A percentile compares a stretch with the other conserved stretches of the same genome.
Evolutionary conservation across 2,329 filamentous ascomycete species (phyloP).

Genomic region (Fusarium redolens): DNA sequence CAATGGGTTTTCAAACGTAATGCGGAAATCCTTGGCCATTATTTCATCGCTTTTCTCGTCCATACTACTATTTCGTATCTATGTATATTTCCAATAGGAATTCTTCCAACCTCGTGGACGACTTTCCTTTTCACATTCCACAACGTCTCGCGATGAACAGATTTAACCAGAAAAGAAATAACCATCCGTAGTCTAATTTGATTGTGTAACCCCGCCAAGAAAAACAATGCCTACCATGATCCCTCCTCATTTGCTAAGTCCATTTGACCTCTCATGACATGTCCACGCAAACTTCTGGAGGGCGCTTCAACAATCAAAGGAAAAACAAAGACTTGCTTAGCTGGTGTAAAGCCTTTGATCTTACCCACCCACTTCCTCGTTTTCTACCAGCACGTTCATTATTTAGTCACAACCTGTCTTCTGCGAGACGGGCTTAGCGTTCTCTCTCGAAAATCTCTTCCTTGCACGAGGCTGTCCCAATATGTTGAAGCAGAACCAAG

Average conservation of each 20-base stretch:
- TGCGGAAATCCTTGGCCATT: conserved; percentile 2
- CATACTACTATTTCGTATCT: conserved; percentile 35
- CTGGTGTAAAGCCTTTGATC: conserved; percentile 29
- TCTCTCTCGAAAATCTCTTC: conserved; percentile 5
- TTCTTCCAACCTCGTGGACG: conserved; percentile 12
- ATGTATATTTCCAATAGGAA: conserved; percentile 36
- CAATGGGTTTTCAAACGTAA: background rate
- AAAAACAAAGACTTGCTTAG: conserved; percentile 34
- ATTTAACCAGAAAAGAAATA: conserved; percentile 46
- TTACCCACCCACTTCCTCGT: conserved; percentile 34
- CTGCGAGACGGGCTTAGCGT: conserved; percentile 9
- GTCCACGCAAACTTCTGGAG: conserved; percentile 6
- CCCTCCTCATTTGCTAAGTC: conserved; percentile 30
- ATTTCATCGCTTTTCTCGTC: conserved; percentile 29
- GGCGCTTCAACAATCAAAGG: conserved; percentile 25
- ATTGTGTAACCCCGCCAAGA: conserved; percentile 37
- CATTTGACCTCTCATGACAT: conserved; percentile 13
- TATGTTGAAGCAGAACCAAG: conserved; percentile 18
- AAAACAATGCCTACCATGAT: conserved; percentile 46
- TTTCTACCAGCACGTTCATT: conserved; percentile 23
- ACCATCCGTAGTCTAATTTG: conserved; percentile 49
- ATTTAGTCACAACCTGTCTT: conserved; percentile 4
- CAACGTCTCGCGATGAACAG: conserved; percentile 37
- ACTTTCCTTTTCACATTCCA: conserved; percentile 35
- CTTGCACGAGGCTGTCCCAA: conserved; percentile 7